These are phyloP conservation scores for Capsicum rhomboideum DNA, from an alignment of 257 asterid species.

Conservation along the genomic window DNA sequence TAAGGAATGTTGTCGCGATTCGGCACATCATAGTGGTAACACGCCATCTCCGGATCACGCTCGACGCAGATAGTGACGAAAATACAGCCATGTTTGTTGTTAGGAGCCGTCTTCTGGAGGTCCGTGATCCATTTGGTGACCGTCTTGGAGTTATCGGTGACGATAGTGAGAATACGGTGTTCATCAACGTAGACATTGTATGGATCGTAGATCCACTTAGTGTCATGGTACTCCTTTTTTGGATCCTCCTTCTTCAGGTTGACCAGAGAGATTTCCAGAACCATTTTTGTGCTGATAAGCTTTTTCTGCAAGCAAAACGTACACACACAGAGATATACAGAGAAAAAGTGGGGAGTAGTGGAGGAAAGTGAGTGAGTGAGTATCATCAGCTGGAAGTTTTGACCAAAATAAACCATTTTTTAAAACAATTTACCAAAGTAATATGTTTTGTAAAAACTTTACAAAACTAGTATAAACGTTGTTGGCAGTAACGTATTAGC, in stretches of 20 bases:
- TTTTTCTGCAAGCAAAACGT: background rate
- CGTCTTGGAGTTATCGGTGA: background rate
- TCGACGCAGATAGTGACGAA: background rate
- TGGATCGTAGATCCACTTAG: background rate
- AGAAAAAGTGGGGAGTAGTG: too few relatives aligned
- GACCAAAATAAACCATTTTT: too few relatives aligned
- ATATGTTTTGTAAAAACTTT: too few relatives aligned
- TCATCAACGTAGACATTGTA: background rate
- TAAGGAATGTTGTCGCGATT: background rate
- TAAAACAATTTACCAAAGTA: too few relatives aligned
- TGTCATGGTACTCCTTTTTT: background rate
- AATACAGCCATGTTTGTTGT: background rate
- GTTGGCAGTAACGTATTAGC: too few relatives aligned
- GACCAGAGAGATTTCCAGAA: background rate
- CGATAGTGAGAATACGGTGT: background rate
- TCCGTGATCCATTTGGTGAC: background rate
- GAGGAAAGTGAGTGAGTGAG: background rate
- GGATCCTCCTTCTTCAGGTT: background rate
- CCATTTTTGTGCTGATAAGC: background rate
- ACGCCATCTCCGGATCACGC: background rate
- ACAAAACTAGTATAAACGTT: too few relatives aligned
- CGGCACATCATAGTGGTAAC: background rate
- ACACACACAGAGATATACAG: background rate
- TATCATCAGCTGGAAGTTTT: background rate
- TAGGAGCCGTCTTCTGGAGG: background rate